phyloP scores from a whole-genome alignment of 2,329 filamentous ascomycete species.

The Akanthomyces muscarius region DNA sequence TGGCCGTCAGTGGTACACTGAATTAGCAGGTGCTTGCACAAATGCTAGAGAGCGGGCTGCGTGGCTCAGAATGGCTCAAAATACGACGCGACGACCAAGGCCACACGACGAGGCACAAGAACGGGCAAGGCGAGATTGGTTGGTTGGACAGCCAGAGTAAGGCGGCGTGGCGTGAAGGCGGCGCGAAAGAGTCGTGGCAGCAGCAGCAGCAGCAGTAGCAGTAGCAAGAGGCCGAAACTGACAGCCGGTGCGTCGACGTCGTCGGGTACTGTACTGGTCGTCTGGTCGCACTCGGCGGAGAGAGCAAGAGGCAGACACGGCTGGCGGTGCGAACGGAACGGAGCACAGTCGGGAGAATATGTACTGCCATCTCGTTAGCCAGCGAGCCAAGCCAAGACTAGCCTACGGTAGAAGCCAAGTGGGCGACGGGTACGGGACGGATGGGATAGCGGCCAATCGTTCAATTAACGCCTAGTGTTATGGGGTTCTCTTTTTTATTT shows the following conservation, averaged over 20 bases:
- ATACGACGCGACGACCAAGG: not conserved
- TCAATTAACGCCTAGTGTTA: not conserved
- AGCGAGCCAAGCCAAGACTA: constrained; percentile 13
- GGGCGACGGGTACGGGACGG: constrained; percentile 15
- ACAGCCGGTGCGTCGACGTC: too few relatives aligned
- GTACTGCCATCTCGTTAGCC: constrained; percentile 13
- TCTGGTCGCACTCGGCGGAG: not conserved
- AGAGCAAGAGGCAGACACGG: constrained; percentile 2
- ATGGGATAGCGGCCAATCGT: constrained; percentile 15
- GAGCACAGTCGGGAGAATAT: constrained; percentile 16
- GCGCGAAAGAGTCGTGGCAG: not conserved
- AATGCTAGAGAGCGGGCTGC: not conserved
- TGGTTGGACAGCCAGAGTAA: not conserved
- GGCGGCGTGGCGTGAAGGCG: not conserved
- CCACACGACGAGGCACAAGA: not conserved
- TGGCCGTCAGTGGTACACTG: not conserved
- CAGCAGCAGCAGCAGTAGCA: not conserved
- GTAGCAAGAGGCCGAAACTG: not conserved
- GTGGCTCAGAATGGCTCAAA: constrained; percentile 3
- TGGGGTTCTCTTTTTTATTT: not conserved
- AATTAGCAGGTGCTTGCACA: not conserved
- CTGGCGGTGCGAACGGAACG: constrained; percentile 12
- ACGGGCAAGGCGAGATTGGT: not conserved
- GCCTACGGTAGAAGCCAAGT: constrained; percentile 10
- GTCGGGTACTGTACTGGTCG: not conserved